Conservation (phyloP, 306 rosid species). For the Ammopiptanthus mongolicus region DNA sequence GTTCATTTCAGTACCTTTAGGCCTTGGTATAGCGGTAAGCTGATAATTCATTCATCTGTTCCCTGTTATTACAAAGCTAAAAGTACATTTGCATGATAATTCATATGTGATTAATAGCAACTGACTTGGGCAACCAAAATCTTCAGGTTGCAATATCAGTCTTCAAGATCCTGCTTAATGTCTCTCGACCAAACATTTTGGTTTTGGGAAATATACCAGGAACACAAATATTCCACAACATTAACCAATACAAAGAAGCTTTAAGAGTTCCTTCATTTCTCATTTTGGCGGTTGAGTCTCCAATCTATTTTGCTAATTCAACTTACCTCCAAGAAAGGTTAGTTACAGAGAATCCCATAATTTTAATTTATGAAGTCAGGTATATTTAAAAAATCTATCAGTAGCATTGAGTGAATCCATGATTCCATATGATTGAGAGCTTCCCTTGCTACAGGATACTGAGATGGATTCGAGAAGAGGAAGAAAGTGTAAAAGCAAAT, state of each 20-base stretch:
- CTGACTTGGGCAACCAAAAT: slow-evolving; percentile 4
- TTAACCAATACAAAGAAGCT: slow-evolving; percentile 71
- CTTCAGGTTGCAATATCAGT: slow-evolving; percentile 80
- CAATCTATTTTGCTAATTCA: slow-evolving; percentile 88
- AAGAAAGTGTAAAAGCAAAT: slow-evolving; percentile 56
- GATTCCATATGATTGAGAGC: slow-evolving; percentile 21
- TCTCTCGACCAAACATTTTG: slow-evolving; percentile 83
- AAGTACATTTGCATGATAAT: neutral
- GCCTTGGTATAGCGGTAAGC: slow-evolving; percentile 86
- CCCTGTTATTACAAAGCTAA: neutral
- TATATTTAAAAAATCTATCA: neutral
- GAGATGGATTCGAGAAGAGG: slow-evolving; percentile 93
- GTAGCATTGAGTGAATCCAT: neutral
- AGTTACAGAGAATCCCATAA: slow-evolving; percentile 12
- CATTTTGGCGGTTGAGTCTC: slow-evolving; percentile 77
- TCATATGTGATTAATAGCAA: neutral
- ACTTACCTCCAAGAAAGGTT: slow-evolving; percentile 93
- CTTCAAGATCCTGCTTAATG: slow-evolving; percentile 86
- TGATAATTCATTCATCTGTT: neutral
- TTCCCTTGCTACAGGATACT: slow-evolving; percentile 48
- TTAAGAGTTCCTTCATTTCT: slow-evolving; percentile 76
- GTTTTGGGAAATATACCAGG: slow-evolving; percentile 78
- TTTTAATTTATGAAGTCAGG: neutral
- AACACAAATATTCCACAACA: slow-evolving; percentile 70
- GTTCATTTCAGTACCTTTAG: slow-evolving; percentile 82